These are phyloP conservation scores for Parascedosporium putredinis DNA, from an alignment of 2,329 filamentous ascomycete genomes.

Conservation along the genomic window DNA sequence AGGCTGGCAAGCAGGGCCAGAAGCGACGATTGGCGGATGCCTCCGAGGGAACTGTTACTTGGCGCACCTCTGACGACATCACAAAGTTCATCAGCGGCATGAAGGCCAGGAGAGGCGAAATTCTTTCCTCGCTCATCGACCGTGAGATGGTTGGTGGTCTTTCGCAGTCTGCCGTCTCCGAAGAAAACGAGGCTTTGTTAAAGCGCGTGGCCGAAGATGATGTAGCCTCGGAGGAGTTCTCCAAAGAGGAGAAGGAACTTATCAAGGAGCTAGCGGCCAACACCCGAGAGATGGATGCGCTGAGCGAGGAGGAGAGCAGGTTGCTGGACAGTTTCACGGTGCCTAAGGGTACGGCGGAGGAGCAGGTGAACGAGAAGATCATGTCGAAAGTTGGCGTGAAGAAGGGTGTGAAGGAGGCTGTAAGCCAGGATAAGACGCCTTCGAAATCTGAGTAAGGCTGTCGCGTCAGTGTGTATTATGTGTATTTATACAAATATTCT, in stretches of 20 bases:
- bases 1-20: constrained; percentile 72
- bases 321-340: not conserved
- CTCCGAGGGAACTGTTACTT: constrained; percentile 50
- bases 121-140: constrained; percentile 7
- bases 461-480: constrained; percentile 5
- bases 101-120: not conserved
- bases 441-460: constrained; percentile 1
- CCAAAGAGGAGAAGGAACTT: constrained; percentile 5
- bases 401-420: not conserved
- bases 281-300: constrained; percentile 2
- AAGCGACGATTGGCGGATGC: constrained; percentile 54
- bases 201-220: not conserved
- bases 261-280: constrained; percentile 4
- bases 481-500: constrained; percentile 7
- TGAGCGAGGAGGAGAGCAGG: constrained; percentile 1
- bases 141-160: constrained; percentile 1
- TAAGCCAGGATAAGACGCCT: not conserved
- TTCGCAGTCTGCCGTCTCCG: not conserved
- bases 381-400: constrained; percentile 5
- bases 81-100: constrained; percentile 23
- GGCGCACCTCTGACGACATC: constrained; percentile 39
- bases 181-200: not conserved
- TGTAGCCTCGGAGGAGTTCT: not conserved
- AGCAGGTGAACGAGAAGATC: not conserved
- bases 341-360: not conserved